phyloP scores from a whole-genome alignment of 495 filamentous ascomycete species.

The Penicillium coprophilum region DNA sequence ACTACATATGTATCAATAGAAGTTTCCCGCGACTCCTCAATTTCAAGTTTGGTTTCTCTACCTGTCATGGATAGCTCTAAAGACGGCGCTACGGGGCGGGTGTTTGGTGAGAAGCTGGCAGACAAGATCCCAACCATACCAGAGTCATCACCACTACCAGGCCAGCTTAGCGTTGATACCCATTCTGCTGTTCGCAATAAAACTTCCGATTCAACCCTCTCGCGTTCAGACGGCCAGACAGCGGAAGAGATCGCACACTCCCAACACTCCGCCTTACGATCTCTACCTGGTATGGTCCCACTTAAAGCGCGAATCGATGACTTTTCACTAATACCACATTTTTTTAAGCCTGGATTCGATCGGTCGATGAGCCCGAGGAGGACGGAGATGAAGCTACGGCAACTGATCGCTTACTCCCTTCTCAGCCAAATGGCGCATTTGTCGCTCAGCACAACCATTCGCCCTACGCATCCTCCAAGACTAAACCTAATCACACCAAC shows the following conservation, averaged over 20 bases:
- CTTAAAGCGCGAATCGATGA: not conserved
- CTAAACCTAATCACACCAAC: conserved; percentile 9
- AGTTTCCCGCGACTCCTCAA: conserved; percentile 18
- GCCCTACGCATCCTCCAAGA: conserved; percentile 43
- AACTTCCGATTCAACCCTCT: conserved; percentile 19
- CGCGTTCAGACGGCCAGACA: conserved; percentile 23
- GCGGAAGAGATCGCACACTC: conserved; percentile 16
- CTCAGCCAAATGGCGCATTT: conserved; percentile 50
- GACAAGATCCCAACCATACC: conserved; percentile 23
- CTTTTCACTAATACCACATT: conserved; percentile 13
- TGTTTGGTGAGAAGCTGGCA: conserved; percentile 20
- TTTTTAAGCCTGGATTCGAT: conserved; percentile 43
- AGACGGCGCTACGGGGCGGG: conserved; percentile 14
- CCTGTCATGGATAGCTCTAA: conserved; percentile 23
- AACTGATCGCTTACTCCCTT: conserved; percentile 39
- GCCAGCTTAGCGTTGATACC: conserved; percentile 26
- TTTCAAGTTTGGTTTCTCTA: not conserved
- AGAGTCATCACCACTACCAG: conserved; percentile 6
- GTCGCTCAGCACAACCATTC: conserved; percentile 62
- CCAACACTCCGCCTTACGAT: conserved; percentile 23
- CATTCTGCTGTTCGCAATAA: conserved; percentile 23
- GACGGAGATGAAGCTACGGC: conserved; percentile 33
- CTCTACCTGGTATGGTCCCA: conserved; percentile 34
- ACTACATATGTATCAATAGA: conserved; percentile 7
- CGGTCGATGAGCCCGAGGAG: conserved; percentile 31